Conservation (phyloP, 2,329 filamentous ascomycete genomes). For the Xylariaceae sp. region DNA sequence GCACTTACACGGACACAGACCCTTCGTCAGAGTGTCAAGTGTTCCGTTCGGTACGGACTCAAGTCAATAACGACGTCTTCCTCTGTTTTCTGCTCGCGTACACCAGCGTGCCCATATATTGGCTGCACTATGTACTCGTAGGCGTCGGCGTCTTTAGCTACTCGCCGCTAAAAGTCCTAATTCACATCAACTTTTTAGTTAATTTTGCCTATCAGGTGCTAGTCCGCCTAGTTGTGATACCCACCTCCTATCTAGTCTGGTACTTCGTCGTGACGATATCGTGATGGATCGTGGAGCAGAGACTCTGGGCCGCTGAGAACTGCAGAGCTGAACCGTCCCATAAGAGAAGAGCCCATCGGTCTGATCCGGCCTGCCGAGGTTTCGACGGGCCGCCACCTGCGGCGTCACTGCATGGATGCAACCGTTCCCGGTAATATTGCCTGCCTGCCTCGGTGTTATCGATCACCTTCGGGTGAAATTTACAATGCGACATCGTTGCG, state of each 20-base stretch:
- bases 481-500: not conserved
- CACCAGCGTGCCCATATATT: not conserved
- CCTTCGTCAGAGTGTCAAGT: too few species aligned
- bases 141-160: not conserved
- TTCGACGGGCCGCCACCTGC: not conserved
- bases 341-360: not conserved
- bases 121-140: not conserved
- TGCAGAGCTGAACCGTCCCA: not conserved
- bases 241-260: too few species aligned
- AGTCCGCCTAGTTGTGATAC: too few species aligned
- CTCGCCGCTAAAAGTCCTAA: not conserved
- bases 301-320: not conserved
- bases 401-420: not conserved
- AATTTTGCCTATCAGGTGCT: too few species aligned
- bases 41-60: too few species aligned
- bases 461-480: not conserved
- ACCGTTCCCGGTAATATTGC: too few species aligned
- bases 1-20: too few species aligned
- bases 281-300: too few species aligned
- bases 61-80: too few species aligned
- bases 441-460: not conserved
- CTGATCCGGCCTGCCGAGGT: not conserved
- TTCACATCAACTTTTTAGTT: not conserved
- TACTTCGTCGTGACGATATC: too few species aligned
- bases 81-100: not conserved